phyloP scores from a whole-genome alignment of 164 flowering plant genomes.

The Aristolochia fimbriata region DNA sequence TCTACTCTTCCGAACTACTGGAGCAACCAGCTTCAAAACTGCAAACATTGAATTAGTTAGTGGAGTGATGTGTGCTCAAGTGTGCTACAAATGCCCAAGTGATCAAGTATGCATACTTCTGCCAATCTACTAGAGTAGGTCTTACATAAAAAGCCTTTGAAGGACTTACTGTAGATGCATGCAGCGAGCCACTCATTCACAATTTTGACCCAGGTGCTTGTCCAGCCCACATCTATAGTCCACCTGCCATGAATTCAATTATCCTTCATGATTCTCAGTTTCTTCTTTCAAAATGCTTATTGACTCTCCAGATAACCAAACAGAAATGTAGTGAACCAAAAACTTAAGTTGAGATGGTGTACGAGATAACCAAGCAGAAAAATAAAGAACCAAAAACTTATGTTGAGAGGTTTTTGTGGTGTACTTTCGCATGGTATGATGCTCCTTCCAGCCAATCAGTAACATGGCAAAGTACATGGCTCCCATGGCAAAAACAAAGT shows the following conservation, averaged over 20 bases:
- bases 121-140: too few species aligned
- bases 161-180: slow-evolving; percentile 65
- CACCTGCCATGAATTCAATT: slow-evolving; percentile 34
- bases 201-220: slow-evolving; percentile 89
- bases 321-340: too few species aligned
- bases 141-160: not conserved
- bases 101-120: too few species aligned
- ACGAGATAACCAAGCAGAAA: slow-evolving; percentile 20
- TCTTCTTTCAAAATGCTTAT: too few species aligned
- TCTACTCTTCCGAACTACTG: slow-evolving; percentile 44
- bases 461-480: slow-evolving; percentile 93
- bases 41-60: slow-evolving; percentile 8
- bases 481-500: slow-evolving; percentile 86
- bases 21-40: slow-evolving; percentile 82
- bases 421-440: slow-evolving; percentile 68
- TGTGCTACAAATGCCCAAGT: too few species aligned
- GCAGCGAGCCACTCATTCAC: slow-evolving; percentile 88
- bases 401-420: slow-evolving; percentile 4
- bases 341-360: slow-evolving; percentile 9
- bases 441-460: slow-evolving; percentile 71
- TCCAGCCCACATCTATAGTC: slow-evolving; percentile 95
- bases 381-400: too few species aligned
- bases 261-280: too few species aligned
- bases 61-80: too few species aligned
- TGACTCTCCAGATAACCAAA: too few species aligned